A percentile compares a stretch with the other conserved stretches of the same genome.
phyloP scores from a whole-genome alignment of 1,139 yeast genomes.

The Lodderomyces orthopsilosis region DNA sequence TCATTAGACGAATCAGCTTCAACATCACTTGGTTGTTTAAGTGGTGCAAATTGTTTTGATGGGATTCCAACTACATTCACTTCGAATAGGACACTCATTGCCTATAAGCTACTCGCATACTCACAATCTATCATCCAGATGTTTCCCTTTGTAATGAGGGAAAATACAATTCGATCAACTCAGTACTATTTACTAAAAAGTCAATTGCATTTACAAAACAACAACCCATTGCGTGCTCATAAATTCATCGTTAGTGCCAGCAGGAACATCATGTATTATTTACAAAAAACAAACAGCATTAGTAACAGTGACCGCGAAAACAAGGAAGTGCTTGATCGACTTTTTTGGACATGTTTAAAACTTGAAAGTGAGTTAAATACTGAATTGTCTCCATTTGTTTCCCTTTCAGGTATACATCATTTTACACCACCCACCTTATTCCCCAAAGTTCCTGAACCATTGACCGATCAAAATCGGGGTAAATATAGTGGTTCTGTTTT shows the following conservation, averaged over 20 bases:
- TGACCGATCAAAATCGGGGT: slow-evolving; percentile 17
- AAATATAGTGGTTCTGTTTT: slow-evolving; percentile 29
- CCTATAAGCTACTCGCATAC: slow-evolving; percentile 24
- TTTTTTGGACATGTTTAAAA: slow-evolving; percentile 47
- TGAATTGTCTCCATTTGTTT: slow-evolving; percentile 44
- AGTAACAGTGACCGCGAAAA: not conserved
- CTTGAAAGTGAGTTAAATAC: slow-evolving; percentile 45
- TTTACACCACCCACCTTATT: slow-evolving; percentile 42
- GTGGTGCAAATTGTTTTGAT: slow-evolving; percentile 11
- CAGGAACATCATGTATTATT: slow-evolving; percentile 33
- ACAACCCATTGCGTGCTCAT: slow-evolving; percentile 41
- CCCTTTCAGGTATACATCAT: slow-evolving; percentile 40
- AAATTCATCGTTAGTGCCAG: slow-evolving; percentile 30
- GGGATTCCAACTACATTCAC: slow-evolving; percentile 17
- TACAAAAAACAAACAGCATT: slow-evolving; percentile 16
- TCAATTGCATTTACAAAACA: slow-evolving; percentile 34
- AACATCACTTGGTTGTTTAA: slow-evolving; percentile 20
- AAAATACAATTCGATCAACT: slow-evolving; percentile 23
- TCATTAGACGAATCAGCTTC: slow-evolving; percentile 30
- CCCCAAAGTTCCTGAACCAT: slow-evolving; percentile 37
- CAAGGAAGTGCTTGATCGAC: slow-evolving; percentile 19
- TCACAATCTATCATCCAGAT: slow-evolving; percentile 21
- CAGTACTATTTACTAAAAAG: slow-evolving; percentile 32
- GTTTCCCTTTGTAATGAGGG: slow-evolving; percentile 23
- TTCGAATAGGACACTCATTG: slow-evolving; percentile 22